These are phyloP conservation scores for Lyophyllum decastes DNA, from an alignment of 768 basidiomycete genomes.

Conservation along the genomic window DNA sequence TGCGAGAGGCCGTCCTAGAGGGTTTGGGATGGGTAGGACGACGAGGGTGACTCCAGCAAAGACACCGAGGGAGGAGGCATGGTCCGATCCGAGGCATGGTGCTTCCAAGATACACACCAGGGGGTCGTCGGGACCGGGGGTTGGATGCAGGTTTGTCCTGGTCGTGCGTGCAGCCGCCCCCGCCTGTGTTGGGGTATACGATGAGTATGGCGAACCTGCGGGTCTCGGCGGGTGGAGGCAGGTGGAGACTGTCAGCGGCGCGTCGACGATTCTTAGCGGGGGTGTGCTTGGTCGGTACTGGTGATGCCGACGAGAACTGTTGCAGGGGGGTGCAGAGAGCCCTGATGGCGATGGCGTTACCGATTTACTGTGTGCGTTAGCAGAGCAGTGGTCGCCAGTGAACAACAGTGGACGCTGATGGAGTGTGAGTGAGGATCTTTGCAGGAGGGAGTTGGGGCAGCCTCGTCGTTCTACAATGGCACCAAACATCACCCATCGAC, in stretches of 20 bases:
- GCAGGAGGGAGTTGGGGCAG: too few relatives aligned
- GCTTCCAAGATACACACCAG: background rate
- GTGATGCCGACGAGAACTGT: too few relatives aligned
- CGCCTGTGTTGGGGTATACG: background rate
- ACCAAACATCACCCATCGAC: too few relatives aligned
- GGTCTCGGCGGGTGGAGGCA: constrained; percentile 6
- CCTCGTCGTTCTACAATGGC: too few relatives aligned
- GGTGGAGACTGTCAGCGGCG: constrained; percentile 17
- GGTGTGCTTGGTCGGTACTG: background rate
- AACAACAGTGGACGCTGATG: too few relatives aligned
- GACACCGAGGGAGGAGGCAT: background rate
- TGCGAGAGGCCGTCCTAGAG: background rate
- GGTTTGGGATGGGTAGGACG: background rate
- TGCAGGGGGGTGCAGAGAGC: too few relatives aligned
- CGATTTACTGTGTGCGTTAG: too few relatives aligned
- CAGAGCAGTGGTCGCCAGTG: too few relatives aligned
- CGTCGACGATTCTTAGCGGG: background rate
- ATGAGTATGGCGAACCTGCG: background rate
- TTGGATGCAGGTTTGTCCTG: background rate
- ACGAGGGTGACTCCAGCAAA: background rate
- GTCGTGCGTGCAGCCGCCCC: background rate
- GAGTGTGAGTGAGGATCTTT: too few relatives aligned
- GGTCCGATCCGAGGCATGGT: background rate
- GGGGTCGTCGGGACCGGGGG: background rate
- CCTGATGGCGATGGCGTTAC: too few relatives aligned